Evolutionary conservation across 805 yeast species (phyloP).

Genomic region (Yarrowia sp.): DNA sequence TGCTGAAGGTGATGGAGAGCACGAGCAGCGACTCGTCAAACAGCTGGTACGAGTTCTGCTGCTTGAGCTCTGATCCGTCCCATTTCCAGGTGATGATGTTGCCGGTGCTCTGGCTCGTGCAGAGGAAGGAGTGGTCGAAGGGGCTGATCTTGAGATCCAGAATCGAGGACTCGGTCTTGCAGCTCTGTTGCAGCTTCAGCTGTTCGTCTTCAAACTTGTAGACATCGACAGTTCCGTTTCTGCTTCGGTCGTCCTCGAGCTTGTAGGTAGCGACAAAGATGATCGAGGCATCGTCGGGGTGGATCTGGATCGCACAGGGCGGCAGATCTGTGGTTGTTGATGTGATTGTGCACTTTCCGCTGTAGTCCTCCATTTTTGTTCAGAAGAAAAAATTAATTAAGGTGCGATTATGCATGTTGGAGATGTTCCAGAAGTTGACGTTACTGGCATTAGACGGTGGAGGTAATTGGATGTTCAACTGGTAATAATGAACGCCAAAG

Average conservation of each 20-base stretch:
- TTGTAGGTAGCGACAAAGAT: conserved; percentile 79
- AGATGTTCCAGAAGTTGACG: no score
- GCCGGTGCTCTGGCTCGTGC: conserved; percentile 82
- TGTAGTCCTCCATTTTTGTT: conserved; percentile 19
- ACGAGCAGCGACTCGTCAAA: conserved; percentile 53
- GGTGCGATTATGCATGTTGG: conserved; percentile 10
- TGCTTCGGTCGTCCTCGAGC: conserved; percentile 55
- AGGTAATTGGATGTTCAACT: no score
- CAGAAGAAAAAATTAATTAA: neutral
- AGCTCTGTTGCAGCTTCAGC: conserved; percentile 29
- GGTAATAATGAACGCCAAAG: no score
- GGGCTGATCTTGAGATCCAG: conserved; percentile 74
- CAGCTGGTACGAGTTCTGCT: conserved; percentile 44
- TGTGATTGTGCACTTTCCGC: conserved; percentile 7
- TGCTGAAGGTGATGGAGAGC: conserved; percentile 63
- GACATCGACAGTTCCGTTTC: conserved; percentile 64
- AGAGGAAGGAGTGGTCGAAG: conserved; percentile 47
- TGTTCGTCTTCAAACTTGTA: conserved; percentile 44
- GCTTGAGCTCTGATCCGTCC: conserved; percentile 28
- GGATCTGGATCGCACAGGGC: conserved; percentile 75
- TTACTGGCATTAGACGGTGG: no score
- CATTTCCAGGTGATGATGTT: conserved; percentile 59
- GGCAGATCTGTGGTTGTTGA: conserved; percentile 53
- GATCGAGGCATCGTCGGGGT: conserved; percentile 48
- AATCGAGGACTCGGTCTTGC: conserved; percentile 47